phyloP scores from a whole-genome alignment of 2,329 filamentous ascomycete genomes.

The Harringtonia lauricola region DNA sequence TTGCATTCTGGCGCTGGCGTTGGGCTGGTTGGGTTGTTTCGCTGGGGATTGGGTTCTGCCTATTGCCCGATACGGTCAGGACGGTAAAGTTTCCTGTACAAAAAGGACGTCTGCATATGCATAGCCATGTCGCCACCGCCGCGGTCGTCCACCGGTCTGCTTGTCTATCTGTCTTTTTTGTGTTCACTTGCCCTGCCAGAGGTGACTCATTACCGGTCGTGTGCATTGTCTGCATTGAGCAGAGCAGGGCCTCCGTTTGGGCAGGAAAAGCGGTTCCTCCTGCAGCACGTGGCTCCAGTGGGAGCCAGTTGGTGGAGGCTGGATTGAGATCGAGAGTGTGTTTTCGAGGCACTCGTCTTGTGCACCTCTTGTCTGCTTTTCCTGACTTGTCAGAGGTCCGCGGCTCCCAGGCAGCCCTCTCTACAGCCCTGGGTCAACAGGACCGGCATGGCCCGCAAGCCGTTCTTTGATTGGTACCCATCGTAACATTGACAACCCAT shows the following conservation, averaged over 20 bases:
- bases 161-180: too few species aligned
- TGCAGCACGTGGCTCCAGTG: constrained; percentile 8
- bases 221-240: too few species aligned
- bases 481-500: too few species aligned
- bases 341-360: not conserved
- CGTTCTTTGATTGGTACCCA: too few species aligned
- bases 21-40: constrained; percentile 3
- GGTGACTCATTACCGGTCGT: not conserved
- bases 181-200: too few species aligned
- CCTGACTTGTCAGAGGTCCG: too few species aligned
- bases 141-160: too few species aligned
- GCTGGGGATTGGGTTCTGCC: not conserved
- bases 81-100: not conserved
- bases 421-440: too few species aligned
- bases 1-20: constrained; percentile 2
- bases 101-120: too few species aligned
- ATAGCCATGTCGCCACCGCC: too few species aligned
- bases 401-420: too few species aligned
- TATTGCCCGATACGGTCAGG: not conserved
- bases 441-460: too few species aligned
- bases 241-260: not conserved
- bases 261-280: constrained; percentile 5
- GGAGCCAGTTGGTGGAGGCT: not conserved
- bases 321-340: not conserved
- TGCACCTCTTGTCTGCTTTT: not conserved